Conservation (phyloP, 495 filamentous ascomycete genomes). For the Cercophora samala region DNA sequence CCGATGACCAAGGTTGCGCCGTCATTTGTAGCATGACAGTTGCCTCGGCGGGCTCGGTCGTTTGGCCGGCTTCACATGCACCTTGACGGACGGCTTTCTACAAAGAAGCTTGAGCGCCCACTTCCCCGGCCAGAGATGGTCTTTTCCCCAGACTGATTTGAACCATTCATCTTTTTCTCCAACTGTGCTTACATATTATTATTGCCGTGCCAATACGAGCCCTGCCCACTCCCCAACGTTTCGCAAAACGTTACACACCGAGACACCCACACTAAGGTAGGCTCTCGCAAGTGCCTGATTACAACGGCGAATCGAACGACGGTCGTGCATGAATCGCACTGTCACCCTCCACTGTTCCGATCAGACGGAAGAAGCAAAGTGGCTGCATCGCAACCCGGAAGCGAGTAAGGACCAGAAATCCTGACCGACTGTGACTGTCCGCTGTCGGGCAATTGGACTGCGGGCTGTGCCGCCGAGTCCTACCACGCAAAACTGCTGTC, state of each 20-base stretch:
- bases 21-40: conserved; percentile 3
- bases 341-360: conserved; percentile 7
- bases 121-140: neutral
- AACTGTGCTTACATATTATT: neutral
- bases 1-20: conserved; percentile 3
- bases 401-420: neutral
- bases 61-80: conserved; percentile 28
- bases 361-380: neutral
- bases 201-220: neutral
- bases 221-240: neutral
- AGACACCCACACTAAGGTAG: conserved; percentile 2
- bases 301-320: conserved; percentile 20
- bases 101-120: neutral
- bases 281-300: conserved; percentile 13
- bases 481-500: conserved; percentile 15
- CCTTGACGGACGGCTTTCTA: conserved; percentile 3
- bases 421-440: conserved; percentile 8
- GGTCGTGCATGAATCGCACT: conserved; percentile 19
- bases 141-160: neutral
- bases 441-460: conserved; percentile 21
- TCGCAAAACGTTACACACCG: conserved; percentile 7
- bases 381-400: neutral
- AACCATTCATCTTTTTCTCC: neutral
- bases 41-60: conserved; percentile 27
- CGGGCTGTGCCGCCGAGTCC: conserved; percentile 19